Evolutionary conservation across 306 rosid species (phyloP).

Genomic region (Sphenostylis stenocarpa): DNA sequence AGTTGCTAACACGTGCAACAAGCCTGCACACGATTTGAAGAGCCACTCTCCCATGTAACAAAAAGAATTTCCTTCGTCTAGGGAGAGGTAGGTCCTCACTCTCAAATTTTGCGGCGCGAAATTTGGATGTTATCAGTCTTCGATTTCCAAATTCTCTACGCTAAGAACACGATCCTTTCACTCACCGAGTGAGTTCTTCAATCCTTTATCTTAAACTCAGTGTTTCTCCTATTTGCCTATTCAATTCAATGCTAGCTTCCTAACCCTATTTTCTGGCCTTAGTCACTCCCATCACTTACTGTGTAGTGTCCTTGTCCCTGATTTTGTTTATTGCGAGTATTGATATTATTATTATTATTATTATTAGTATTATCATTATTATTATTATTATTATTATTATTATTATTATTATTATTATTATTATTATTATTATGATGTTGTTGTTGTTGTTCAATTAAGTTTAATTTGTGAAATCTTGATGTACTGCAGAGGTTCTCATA

Average conservation of each 20-base stretch:
- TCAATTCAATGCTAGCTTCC: not conserved
- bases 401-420: no score
- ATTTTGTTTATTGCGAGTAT: not conserved
- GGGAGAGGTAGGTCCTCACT: not conserved
- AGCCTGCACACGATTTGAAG: constrained; percentile 1
- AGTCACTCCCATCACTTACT: not conserved
- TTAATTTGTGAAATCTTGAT: not conserved
- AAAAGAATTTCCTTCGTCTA: not conserved
- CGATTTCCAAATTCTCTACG: not conserved
- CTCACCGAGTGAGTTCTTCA: constrained; percentile 1
- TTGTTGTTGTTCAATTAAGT: not conserved
- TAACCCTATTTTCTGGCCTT: not conserved
- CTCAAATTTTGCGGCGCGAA: not conserved
- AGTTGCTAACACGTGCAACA: not conserved
- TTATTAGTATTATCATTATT: no score
- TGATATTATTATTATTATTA: not conserved
- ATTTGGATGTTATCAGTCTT: not conserved
- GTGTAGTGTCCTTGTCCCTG: not conserved
- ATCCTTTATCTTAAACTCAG: not conserved
- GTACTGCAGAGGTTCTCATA: constrained; percentile 2
- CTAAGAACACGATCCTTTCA: not conserved
- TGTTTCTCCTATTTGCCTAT: not conserved
- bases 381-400: no score
- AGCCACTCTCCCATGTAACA: not conserved
- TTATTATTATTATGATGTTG: no score